phyloP scores from a whole-genome alignment of 1,284 basidiomycete species.

The Coniferiporia sulphurascens region DNA sequence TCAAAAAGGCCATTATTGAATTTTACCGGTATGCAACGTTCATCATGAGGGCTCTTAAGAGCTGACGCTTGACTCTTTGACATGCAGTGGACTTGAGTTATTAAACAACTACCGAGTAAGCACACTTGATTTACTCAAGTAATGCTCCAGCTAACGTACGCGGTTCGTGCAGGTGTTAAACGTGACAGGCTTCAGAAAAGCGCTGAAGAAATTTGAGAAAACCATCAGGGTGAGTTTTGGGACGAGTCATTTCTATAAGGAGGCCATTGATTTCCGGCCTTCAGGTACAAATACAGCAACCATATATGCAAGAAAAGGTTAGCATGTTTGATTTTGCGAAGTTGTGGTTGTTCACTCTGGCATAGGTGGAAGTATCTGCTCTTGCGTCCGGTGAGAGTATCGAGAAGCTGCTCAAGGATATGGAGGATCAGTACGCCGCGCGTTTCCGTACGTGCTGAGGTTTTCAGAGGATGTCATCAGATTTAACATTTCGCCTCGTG shows the following conservation, averaged over 20 bases:
- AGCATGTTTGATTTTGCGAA: conserved; percentile 4
- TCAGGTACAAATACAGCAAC: conserved; percentile 57
- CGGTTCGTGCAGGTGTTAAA: conserved; percentile 68
- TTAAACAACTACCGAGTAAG: conserved; percentile 84
- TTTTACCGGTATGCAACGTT: conserved; percentile 64
- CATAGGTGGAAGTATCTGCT: conserved; percentile 55
- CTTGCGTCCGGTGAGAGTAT: conserved; percentile 62
- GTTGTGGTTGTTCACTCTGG: conserved; percentile 3
- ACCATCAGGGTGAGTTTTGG: conserved; percentile 51
- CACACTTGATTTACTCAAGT: conserved; percentile 11
- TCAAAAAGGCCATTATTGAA: conserved; percentile 81
- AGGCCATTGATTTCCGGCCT: not conserved
- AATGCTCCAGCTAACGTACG: not conserved
- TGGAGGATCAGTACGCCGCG: conserved; percentile 68
- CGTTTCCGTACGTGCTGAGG: conserved; percentile 58
- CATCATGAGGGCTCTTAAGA: conserved; percentile 8
- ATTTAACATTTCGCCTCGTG: not conserved
- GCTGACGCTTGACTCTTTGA: not conserved
- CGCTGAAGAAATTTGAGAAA: conserved; percentile 93
- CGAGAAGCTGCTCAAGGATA: conserved; percentile 63
- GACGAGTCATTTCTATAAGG: not conserved
- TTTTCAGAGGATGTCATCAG: not conserved
- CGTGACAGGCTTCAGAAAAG: conserved; percentile 86
- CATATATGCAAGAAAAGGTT: conserved; percentile 77
- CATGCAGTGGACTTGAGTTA: conserved; percentile 60